These are phyloP conservation scores for Protomyces inundatus DNA, from an alignment of 1,139 yeast genomes.

Conservation along the genomic window DNA sequence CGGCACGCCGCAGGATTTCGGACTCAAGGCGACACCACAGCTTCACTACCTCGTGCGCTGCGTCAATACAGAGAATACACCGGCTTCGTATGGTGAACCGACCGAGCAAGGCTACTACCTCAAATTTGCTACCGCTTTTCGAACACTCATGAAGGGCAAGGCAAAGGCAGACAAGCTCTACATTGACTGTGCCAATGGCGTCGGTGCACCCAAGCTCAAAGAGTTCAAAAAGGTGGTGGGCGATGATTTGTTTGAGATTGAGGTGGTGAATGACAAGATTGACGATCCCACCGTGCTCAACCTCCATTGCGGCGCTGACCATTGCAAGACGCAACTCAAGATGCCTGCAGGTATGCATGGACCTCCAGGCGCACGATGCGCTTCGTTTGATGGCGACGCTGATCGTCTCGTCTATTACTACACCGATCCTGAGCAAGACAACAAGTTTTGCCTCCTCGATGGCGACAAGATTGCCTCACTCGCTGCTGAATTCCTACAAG, in stretches of 20 bases:
- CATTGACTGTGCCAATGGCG: slow-evolving; percentile 69
- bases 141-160: slow-evolving; percentile 33
- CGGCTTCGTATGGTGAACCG: slow-evolving; percentile 54
- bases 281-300: slow-evolving; percentile 58
- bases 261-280: slow-evolving; percentile 58
- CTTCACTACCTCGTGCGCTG: slow-evolving; percentile 80
- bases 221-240: slow-evolving; percentile 44
- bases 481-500: slow-evolving; percentile 62
- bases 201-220: slow-evolving; percentile 75
- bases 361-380: slow-evolving; percentile 48
- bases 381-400: slow-evolving; percentile 96
- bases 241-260: slow-evolving; percentile 43
- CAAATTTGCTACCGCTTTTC: slow-evolving; percentile 53
- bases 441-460: slow-evolving; percentile 65
- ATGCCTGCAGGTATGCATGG: slow-evolving; percentile 58
- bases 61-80: slow-evolving; percentile 45
- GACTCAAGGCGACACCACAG: slow-evolving; percentile 86
- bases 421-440: slow-evolving; percentile 41
- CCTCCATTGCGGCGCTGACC: slow-evolving; percentile 89
- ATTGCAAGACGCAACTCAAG: slow-evolving; percentile 79
- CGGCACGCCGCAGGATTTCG: slow-evolving; percentile 53
- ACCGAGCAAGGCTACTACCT: slow-evolving; percentile 66
- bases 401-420: slow-evolving; percentile 88
- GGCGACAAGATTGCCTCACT: slow-evolving; percentile 92
- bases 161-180: slow-evolving; percentile 37